These are phyloP conservation scores for Bassia scoparia DNA, from an alignment of 148 eudicot species.

Conservation along the genomic window DNA sequence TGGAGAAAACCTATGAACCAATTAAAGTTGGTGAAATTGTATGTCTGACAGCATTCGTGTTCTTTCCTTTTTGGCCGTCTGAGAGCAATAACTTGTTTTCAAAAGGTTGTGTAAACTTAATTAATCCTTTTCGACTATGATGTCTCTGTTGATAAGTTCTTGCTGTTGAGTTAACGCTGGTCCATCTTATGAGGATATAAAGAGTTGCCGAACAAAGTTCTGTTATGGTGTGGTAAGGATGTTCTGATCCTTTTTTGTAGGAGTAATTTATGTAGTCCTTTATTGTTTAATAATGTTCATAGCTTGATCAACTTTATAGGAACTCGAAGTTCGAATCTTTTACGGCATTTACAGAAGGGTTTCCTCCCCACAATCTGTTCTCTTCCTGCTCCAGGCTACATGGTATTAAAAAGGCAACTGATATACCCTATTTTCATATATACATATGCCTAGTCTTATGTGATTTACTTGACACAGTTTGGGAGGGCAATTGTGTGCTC, in stretches of 20 bases:
- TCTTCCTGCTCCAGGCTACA: constrained; percentile 75
- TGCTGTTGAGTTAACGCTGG: constrained; percentile 58
- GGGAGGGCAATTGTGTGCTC: constrained; percentile 80
- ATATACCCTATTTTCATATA: not conserved
- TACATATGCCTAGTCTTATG: not conserved
- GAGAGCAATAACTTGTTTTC: not conserved
- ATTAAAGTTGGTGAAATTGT: constrained; percentile 67
- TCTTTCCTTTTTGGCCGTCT: not conserved
- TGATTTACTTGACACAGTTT: constrained; percentile 40
- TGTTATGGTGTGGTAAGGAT: constrained; percentile 79
- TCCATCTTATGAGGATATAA: constrained; percentile 64
- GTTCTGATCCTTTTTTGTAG: not conserved
- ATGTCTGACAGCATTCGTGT: constrained; percentile 7
- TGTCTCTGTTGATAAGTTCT: constrained; percentile 63
- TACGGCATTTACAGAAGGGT: constrained; percentile 80
- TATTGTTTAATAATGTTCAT: not conserved
- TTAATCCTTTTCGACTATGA: constrained; percentile 46
- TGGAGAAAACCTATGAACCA: constrained; percentile 82
- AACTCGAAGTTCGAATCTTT: constrained; percentile 66
- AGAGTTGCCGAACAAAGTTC: constrained; percentile 74
- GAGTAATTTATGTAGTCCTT: not conserved
- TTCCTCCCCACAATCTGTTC: constrained; percentile 65
- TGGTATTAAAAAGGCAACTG: constrained; percentile 36
- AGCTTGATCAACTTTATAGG: constrained; percentile 30
- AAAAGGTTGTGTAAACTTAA: not conserved